Evolutionary conservation across 2,329 filamentous ascomycete genomes (phyloP).

Genomic region (Phaeosphaeriaceae sp.): DNA sequence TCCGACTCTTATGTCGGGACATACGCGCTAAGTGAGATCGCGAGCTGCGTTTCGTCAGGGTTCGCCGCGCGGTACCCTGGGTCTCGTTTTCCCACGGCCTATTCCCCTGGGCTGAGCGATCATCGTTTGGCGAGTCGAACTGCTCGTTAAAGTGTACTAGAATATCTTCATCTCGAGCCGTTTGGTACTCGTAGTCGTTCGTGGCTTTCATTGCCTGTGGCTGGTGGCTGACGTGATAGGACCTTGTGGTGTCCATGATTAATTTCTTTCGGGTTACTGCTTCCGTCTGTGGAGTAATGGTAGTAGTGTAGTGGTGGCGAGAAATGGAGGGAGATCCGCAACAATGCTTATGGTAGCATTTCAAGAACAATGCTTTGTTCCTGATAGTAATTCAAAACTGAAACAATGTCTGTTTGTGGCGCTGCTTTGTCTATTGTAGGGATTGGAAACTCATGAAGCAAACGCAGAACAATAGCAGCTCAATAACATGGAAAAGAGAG

Average conservation of each 20-base stretch:
- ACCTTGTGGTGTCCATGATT: conserved; percentile 27
- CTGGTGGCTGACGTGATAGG: conserved; percentile 17
- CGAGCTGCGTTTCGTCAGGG: conserved; percentile 40
- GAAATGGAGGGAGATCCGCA: conserved; percentile 1
- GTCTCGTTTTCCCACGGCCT: conserved; percentile 32
- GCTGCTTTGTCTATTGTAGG: conserved; percentile 31
- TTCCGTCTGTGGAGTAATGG: conserved; percentile 5
- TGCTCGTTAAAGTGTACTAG: conserved; percentile 32
- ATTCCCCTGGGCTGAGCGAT: conserved; percentile 23
- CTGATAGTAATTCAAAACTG: conserved; percentile 19
- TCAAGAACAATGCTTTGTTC: conserved; percentile 35
- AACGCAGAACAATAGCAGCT: conserved; percentile 15
- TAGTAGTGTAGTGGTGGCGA: conserved; percentile 16
- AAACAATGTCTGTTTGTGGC: conserved; percentile 39
- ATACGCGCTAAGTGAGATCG: conserved; percentile 45
- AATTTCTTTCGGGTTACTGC: conserved; percentile 4
- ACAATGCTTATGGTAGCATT: conserved; percentile 8
- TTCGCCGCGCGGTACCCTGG: conserved; percentile 34
- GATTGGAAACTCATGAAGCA: conserved; percentile 23
- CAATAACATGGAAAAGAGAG: conserved; percentile 15
- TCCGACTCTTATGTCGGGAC: conserved; percentile 60
- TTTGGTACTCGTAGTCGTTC: conserved; percentile 14
- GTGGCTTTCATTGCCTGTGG: conserved; percentile 16
- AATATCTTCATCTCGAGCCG: conserved; percentile 31
- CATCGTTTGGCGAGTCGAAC: conserved; percentile 26